These are phyloP conservation scores for Wickerhamiella qilinensis DNA, from an alignment of 805 yeast species.

Conservation along the genomic window DNA sequence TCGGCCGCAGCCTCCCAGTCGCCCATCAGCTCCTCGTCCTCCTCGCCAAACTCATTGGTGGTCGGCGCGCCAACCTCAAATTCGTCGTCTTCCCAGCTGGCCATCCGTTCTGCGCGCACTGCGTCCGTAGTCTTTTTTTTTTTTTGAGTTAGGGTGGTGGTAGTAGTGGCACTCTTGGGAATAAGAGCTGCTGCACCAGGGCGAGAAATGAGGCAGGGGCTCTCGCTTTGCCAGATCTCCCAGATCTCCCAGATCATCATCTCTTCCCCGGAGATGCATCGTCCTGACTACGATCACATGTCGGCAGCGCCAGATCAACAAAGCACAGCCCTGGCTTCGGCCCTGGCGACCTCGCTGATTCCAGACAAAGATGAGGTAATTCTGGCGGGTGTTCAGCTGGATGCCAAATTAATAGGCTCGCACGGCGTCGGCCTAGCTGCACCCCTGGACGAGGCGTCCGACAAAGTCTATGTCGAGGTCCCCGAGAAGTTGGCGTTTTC, in stretches of 20 bases:
- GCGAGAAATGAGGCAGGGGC: too few relatives aligned
- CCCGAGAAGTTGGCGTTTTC: conserved; percentile 8
- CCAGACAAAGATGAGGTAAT: too few relatives aligned
- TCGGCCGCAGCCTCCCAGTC: conserved; percentile 79
- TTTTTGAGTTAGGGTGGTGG: not conserved
- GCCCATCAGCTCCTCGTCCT: conserved; percentile 62
- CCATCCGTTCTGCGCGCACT: not conserved
- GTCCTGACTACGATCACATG: too few relatives aligned
- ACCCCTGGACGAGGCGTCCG: not conserved
- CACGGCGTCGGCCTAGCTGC: conserved; percentile 5
- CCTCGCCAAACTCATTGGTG: conserved; percentile 75
- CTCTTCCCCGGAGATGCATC: too few relatives aligned
- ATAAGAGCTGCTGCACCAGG: too few relatives aligned
- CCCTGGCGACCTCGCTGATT: too few relatives aligned
- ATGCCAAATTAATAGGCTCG: conserved; percentile 3
- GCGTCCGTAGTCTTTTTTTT: too few relatives aligned
- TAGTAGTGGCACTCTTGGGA: too few relatives aligned
- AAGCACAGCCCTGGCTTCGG: not conserved
- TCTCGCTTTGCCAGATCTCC: too few relatives aligned
- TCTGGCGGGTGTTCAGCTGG: too few relatives aligned
- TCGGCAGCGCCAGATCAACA: too few relatives aligned
- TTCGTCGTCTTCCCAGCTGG: conserved; percentile 64
- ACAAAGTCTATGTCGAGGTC: conserved; percentile 4
- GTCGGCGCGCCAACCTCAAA: conserved; percentile 50
- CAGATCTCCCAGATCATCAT: too few relatives aligned